Conservation (phyloP, 805 yeast species). For the Saturnispora silvae region DNA sequence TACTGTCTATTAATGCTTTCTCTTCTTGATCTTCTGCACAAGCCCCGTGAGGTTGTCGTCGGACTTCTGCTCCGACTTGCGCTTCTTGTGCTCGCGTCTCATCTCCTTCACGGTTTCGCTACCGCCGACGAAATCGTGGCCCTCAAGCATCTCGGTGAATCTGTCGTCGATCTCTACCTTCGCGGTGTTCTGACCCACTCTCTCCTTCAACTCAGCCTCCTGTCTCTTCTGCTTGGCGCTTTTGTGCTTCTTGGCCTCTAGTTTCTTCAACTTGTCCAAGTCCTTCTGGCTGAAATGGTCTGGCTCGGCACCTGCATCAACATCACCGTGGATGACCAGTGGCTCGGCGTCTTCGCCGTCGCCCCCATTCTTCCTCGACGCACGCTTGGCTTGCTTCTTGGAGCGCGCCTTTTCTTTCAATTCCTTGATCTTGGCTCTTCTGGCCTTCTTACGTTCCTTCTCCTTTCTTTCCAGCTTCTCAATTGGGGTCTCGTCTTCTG, state of each 20-base stretch:
- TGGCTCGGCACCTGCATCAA: conserved; percentile 47
- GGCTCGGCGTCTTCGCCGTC: conserved; percentile 44
- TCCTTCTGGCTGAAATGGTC: conserved; percentile 74
- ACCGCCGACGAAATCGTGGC: conserved; percentile 88
- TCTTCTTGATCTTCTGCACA: conserved; percentile 42
- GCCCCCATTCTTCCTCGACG: conserved; percentile 23
- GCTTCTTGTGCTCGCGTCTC: conserved; percentile 53
- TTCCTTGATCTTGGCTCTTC: conserved; percentile 68
- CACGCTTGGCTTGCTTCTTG: conserved; percentile 24
- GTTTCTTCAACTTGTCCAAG: conserved; percentile 52
- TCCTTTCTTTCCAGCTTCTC: conserved; percentile 78
- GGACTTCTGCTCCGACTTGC: conserved; percentile 11
- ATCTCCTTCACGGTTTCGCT: conserved; percentile 81
- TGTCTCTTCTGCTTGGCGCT: conserved; percentile 36
- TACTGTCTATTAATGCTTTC: background rate
- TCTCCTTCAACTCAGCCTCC: conserved; percentile 40
- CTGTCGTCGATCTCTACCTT: conserved; percentile 61
- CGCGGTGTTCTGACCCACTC: conserved; percentile 26
- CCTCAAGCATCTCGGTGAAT: conserved; percentile 73
- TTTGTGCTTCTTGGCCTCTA: conserved; percentile 44
- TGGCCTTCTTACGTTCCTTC: conserved; percentile 79
- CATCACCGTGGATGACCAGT: conserved; percentile 59
- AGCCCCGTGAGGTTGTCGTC: conserved; percentile 22
- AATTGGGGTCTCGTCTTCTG: conserved; percentile 46
- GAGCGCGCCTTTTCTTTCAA: conserved; percentile 42